Conservation (phyloP, 371 early-diverging fungal species). For the Phascolomyces articulosus region DNA sequence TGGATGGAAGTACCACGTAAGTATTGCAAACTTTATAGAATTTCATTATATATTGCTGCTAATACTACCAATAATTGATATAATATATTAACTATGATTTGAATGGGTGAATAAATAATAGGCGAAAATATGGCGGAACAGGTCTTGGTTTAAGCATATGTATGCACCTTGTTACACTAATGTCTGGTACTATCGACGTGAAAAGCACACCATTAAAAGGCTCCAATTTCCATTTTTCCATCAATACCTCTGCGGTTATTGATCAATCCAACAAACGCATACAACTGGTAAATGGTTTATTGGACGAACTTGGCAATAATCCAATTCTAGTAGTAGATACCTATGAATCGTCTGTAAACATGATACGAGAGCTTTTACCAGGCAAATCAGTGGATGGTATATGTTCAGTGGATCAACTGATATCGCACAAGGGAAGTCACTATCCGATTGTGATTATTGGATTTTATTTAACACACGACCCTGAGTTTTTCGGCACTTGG, state of each 20-base stretch:
- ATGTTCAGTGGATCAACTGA: slow-evolving; percentile 20
- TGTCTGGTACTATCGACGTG: slow-evolving; percentile 60
- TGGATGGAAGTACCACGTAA: slow-evolving; percentile 54
- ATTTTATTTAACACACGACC: slow-evolving; percentile 17
- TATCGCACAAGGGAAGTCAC: not conserved
- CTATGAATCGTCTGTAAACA: slow-evolving; percentile 30
- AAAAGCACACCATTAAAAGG: slow-evolving; percentile 58
- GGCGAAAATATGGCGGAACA: slow-evolving; percentile 66
- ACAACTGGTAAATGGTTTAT: slow-evolving; percentile 7
- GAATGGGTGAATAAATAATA: too few species aligned
- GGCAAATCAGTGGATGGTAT: slow-evolving; percentile 32
- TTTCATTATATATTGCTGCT: too few species aligned
- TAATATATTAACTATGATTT: too few species aligned
- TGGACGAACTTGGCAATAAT: slow-evolving; percentile 21
- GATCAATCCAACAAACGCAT: slow-evolving; percentile 28
- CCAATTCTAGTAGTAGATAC: slow-evolving; percentile 39
- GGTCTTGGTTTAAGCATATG: slow-evolving; percentile 66
- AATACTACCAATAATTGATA: too few species aligned
- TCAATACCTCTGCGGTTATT: slow-evolving; percentile 36
- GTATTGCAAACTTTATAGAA: too few species aligned
- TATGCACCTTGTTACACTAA: slow-evolving; percentile 55
- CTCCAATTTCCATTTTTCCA: slow-evolving; percentile 59
- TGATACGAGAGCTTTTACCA: slow-evolving; percentile 33
- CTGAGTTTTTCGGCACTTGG: slow-evolving; percentile 11
- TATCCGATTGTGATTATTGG: slow-evolving; percentile 44